Evolutionary conservation across 2,329 filamentous ascomycete species (phyloP).

Genomic region (Xylariaceae sp.): DNA sequence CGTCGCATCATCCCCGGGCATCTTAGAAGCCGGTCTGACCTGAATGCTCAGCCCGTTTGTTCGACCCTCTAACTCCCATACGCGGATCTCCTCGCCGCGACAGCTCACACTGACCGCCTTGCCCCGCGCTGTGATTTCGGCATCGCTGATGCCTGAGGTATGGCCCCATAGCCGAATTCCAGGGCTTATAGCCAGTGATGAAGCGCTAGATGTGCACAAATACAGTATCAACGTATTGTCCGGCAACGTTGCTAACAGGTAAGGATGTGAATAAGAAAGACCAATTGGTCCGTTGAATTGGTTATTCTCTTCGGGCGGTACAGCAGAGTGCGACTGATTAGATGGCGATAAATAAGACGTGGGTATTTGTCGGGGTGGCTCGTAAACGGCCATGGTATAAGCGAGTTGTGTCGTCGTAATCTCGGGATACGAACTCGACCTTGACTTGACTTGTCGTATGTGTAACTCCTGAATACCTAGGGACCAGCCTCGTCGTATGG

Average conservation of each 20-base stretch:
- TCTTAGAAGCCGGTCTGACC: conserved; percentile 39
- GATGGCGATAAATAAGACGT: conserved; percentile 27
- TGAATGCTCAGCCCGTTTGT: conserved; percentile 46
- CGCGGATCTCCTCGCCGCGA: conserved; percentile 70
- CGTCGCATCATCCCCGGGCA: conserved; percentile 21
- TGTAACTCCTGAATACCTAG: conserved; percentile 87
- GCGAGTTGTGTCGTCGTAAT: conserved; percentile 38
- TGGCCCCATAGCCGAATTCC: conserved; percentile 84
- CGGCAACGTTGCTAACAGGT: conserved; percentile 74
- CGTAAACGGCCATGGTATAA: conserved; percentile 34
- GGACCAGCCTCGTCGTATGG: conserved; percentile 70
- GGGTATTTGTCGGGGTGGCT: conserved; percentile 15
- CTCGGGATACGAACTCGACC: conserved; percentile 26
- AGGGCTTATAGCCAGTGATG: conserved; percentile 61
- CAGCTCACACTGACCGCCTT: conserved; percentile 87
- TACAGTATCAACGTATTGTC: conserved; percentile 86
- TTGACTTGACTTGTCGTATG: conserved; percentile 40
- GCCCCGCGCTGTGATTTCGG: conserved; percentile 75
- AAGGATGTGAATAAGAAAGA: conserved; percentile 72
- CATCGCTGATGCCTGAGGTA: conserved; percentile 81
- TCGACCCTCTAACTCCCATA: conserved; percentile 84
- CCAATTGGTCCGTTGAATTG: conserved; percentile 49
- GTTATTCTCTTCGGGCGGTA: not conserved
- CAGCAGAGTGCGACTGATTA: not conserved
- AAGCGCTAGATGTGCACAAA: conserved; percentile 67